phyloP scores from a whole-genome alignment of 495 filamentous ascomycete genomes.

The Diplogelasinospora grovesii region DNA sequence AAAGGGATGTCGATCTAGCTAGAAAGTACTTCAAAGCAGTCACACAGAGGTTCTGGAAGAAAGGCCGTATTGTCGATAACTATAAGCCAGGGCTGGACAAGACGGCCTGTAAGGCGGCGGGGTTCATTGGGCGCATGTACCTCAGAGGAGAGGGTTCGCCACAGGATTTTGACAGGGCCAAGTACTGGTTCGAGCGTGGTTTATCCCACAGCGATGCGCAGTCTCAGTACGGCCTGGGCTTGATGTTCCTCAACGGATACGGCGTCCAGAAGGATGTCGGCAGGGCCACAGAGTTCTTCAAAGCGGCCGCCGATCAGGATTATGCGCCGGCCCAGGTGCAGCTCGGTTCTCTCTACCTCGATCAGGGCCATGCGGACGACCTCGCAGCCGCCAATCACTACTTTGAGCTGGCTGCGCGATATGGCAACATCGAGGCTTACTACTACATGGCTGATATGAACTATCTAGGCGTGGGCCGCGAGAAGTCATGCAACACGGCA shows the following conservation, averaged over 20 bases:
- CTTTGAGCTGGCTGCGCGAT: conserved; percentile 87
- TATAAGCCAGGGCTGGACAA: conserved; percentile 61
- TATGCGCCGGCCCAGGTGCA: conserved; percentile 75
- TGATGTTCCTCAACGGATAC: conserved; percentile 83
- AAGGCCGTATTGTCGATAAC: conserved; percentile 38
- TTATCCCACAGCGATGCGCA: conserved; percentile 71
- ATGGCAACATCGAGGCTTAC: conserved; percentile 84
- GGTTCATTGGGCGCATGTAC: conserved; percentile 88
- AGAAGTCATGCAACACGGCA: conserved; percentile 73
- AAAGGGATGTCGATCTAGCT: conserved; percentile 65
- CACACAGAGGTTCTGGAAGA: conserved; percentile 81
- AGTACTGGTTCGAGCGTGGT: conserved; percentile 83
- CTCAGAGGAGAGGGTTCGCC: conserved; percentile 83
- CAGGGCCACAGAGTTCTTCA: conserved; percentile 74
- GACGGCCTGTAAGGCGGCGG: conserved; percentile 80
- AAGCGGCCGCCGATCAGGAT: conserved; percentile 77
- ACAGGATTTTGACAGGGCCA: conserved; percentile 68
- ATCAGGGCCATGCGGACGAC: conserved; percentile 71
- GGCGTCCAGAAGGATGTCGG: conserved; percentile 67
- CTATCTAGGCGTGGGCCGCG: conserved; percentile 70
- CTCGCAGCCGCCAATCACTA: conserved; percentile 65
- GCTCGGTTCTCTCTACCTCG: conserved; percentile 79
- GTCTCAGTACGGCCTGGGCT: conserved; percentile 77
- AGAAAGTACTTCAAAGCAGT: conserved; percentile 79
- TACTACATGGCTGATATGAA: conserved; percentile 93